These are phyloP conservation scores for Lactarius hengduanensis DNA, from an alignment of 768 basidiomycete genomes.

Conservation along the genomic window DNA sequence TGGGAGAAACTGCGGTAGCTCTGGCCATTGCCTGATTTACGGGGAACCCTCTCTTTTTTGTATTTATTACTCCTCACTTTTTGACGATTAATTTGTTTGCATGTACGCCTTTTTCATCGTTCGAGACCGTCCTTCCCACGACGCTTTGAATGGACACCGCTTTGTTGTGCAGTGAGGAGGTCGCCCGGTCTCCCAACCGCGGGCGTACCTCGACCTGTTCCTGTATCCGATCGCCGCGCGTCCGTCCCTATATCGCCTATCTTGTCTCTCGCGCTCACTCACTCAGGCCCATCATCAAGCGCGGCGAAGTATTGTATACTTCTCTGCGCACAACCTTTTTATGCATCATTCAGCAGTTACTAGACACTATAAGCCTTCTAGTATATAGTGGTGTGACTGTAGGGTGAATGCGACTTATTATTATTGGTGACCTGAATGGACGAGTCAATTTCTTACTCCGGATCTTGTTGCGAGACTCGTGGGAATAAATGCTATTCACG, in stretches of 20 bases:
- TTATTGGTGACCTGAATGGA: too few species aligned
- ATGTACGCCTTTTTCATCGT: not conserved
- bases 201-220: not conserved
- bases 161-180: not conserved
- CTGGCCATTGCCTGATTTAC: not conserved
- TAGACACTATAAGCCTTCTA: not conserved
- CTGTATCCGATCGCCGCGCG: not conserved
- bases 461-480: not conserved
- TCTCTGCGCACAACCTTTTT: not conserved
- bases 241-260: not conserved
- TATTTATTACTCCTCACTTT: slow-evolving; percentile 3
- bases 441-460: too few species aligned
- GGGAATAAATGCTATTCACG: not conserved
- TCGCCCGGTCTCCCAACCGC: not conserved
- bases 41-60: not conserved
- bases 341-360: not conserved
- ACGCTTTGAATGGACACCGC: not conserved
- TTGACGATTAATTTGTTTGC: not conserved
- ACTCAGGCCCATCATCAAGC: not conserved
- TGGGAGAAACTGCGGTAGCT: slow-evolving; percentile 61
- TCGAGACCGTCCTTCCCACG: not conserved
- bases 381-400: not conserved
- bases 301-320: not conserved
- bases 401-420: not conserved
- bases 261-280: not conserved